These are phyloP conservation scores for Ascochyta pisi DNA, from an alignment of 2,329 filamentous ascomycete species.

Conservation along the genomic window DNA sequence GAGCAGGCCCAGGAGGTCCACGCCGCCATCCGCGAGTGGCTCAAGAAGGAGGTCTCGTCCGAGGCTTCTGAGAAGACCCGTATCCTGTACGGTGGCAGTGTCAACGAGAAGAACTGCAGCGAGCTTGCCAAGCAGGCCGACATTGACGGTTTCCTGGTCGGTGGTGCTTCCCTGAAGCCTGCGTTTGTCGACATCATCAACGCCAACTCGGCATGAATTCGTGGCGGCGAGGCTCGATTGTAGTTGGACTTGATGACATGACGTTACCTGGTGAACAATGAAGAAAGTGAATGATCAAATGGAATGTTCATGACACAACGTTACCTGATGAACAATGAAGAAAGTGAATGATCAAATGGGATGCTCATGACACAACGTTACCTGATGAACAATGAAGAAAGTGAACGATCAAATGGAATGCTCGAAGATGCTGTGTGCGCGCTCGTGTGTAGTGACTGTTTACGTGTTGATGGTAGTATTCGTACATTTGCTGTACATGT, in stretches of 20 bases:
- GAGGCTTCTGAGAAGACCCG: conserved; percentile 85
- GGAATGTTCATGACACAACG: neutral
- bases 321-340: conserved; percentile 16
- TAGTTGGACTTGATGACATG: conserved; percentile 35
- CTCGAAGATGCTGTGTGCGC: neutral
- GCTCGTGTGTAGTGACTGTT: conserved; percentile 5
- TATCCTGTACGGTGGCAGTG: conserved; percentile 95
- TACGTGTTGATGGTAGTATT: conserved; percentile 22
- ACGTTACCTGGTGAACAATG: conserved; percentile 15
- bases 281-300: conserved; percentile 9
- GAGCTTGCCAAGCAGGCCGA: conserved; percentile 91
- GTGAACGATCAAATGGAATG: too few relatives aligned
- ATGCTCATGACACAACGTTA: too few relatives aligned
- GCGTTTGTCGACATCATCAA: conserved; percentile 81
- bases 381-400: too few relatives aligned
- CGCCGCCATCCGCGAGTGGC: conserved; percentile 88
- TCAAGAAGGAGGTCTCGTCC: conserved; percentile 75
- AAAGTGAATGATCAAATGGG: conserved; percentile 12
- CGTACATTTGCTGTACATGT: conserved; percentile 34
- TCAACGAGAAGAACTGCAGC: conserved; percentile 97
- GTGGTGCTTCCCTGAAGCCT: conserved; percentile 95
- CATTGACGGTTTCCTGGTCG: conserved; percentile 98
- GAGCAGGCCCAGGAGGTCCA: conserved; percentile 54
- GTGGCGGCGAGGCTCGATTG: conserved; percentile 45
- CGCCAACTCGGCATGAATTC: conserved; percentile 54